These are phyloP conservation scores for Viola pubescens DNA, from an alignment of 441 rosid species.

Conservation along the genomic window DNA sequence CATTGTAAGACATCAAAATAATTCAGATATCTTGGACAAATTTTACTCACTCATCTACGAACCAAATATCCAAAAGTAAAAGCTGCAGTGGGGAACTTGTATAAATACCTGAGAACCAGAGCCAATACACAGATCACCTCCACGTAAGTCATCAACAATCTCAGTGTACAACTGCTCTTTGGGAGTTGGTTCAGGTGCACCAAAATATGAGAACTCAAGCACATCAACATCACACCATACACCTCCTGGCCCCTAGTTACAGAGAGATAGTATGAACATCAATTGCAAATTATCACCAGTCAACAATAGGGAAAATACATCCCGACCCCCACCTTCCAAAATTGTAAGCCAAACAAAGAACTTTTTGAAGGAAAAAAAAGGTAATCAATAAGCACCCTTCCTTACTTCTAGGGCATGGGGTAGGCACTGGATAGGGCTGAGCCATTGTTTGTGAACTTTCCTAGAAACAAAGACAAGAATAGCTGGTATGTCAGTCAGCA, in stretches of 20 bases:
- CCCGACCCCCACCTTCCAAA: no score
- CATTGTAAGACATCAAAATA: not conserved
- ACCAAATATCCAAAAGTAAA: no score
- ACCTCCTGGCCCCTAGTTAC: constrained; percentile 84
- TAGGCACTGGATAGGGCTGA: constrained; percentile 65
- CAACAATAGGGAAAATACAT: constrained; percentile 7
- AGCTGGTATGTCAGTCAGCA: constrained; percentile 73
- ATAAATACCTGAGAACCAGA: constrained; percentile 86
- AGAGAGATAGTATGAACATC: not conserved
- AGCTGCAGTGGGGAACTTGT: not conserved
- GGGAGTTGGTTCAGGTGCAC: constrained; percentile 87
- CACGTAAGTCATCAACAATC: constrained; percentile 83
- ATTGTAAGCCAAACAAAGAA: not conserved
- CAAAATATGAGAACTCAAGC: constrained; percentile 87
- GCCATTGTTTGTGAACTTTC: constrained; percentile 92
- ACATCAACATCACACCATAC: constrained; percentile 99
- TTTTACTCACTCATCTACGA: no score
- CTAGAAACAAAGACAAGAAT: constrained; percentile 93
- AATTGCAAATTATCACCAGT: constrained; percentile 12
- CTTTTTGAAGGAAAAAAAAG: not conserved
- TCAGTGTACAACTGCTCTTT: constrained; percentile 84
- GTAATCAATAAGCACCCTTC: not conserved
- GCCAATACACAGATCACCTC: constrained; percentile 80
- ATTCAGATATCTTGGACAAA: no score
- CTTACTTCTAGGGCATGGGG: constrained; percentile 82